phyloP scores from a whole-genome alignment of 805 yeast genomes.

The Cyberlindnera mycetangii region DNA sequence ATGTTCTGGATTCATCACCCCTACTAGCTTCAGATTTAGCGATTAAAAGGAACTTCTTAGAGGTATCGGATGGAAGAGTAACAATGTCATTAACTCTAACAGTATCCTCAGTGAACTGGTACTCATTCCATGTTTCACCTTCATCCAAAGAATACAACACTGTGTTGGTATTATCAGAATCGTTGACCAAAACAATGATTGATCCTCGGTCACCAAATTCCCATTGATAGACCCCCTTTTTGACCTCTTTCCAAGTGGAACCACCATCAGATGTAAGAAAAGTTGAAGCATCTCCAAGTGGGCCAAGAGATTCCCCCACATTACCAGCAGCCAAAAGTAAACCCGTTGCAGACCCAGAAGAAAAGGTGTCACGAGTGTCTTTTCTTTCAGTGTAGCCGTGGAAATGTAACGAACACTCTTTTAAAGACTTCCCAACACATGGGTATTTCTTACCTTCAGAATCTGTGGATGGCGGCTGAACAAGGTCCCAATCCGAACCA shows the following conservation, averaged over 20 bases:
- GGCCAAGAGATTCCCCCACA: slow-evolving; percentile 63
- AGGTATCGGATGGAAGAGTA: slow-evolving; percentile 88
- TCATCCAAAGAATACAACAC: slow-evolving; percentile 71
- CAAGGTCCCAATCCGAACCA: slow-evolving; percentile 80
- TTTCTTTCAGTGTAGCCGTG: slow-evolving; percentile 89
- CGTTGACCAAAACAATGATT: slow-evolving; percentile 67
- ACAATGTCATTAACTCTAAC: slow-evolving; percentile 68
- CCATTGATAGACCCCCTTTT: slow-evolving; percentile 80
- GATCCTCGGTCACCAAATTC: slow-evolving; percentile 96
- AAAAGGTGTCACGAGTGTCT: slow-evolving; percentile 80
- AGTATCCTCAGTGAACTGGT: slow-evolving; percentile 54
- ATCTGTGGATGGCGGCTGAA: slow-evolving; percentile 68
- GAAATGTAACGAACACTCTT: slow-evolving; percentile 73
- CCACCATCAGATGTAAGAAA: slow-evolving; percentile 88
- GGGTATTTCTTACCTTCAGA: slow-evolving; percentile 53
- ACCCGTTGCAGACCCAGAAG: slow-evolving; percentile 89
- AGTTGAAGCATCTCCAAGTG: slow-evolving; percentile 56
- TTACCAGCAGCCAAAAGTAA: slow-evolving; percentile 84
- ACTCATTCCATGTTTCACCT: slow-evolving; percentile 73
- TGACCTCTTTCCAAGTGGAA: slow-evolving; percentile 76
- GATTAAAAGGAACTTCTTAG: slow-evolving; percentile 70
- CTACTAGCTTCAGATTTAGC: slow-evolving; percentile 42
- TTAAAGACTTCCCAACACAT: slow-evolving; percentile 50
- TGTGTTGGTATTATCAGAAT: slow-evolving; percentile 51
- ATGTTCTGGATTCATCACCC: slow-evolving; percentile 44